Conservation (phyloP, 805 yeast genomes). For the Candida broadrunensis region DNA sequence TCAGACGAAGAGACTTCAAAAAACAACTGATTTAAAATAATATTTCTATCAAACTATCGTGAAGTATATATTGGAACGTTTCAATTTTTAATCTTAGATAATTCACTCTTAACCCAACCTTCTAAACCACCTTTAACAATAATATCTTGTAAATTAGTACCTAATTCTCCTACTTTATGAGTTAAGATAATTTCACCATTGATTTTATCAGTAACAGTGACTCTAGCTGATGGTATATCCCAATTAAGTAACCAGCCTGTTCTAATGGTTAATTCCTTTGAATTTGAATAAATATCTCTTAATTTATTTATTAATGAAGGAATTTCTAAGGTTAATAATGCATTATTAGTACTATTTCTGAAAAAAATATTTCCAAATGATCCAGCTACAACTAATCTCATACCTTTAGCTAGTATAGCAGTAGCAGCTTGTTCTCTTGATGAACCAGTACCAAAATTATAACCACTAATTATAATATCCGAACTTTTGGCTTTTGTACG, state of each 20-base stretch:
- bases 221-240: constrained; percentile 87
- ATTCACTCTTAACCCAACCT: constrained; percentile 90
- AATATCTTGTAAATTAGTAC: constrained; percentile 92
- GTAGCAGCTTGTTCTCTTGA: constrained; percentile 99
- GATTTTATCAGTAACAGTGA: constrained; percentile 64
- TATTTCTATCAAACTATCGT: too few species aligned
- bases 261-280: constrained; percentile 80
- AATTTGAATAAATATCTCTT: constrained; percentile 60
- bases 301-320: constrained; percentile 80
- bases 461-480: constrained; percentile 90
- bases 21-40: too few species aligned
- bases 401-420: constrained; percentile 91
- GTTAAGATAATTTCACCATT: constrained; percentile 60
- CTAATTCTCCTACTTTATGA: constrained; percentile 93
- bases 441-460: constrained; percentile 97
- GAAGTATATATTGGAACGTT: too few species aligned
- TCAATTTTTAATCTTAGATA: too few species aligned
- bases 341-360: constrained; percentile 95
- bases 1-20: too few species aligned
- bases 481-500: constrained; percentile 76
- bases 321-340: constrained; percentile 87
- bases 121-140: constrained; percentile 97
- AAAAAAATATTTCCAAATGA: constrained; percentile 96
- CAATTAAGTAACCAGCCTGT: constrained; percentile 91
- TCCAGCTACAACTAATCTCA: constrained; percentile 91